Percentiles rank a stretch among this genome's conserved stretches.
Conservation (phyloP, 179 eudicot genomes). For the Beta macrorhiza region DNA sequence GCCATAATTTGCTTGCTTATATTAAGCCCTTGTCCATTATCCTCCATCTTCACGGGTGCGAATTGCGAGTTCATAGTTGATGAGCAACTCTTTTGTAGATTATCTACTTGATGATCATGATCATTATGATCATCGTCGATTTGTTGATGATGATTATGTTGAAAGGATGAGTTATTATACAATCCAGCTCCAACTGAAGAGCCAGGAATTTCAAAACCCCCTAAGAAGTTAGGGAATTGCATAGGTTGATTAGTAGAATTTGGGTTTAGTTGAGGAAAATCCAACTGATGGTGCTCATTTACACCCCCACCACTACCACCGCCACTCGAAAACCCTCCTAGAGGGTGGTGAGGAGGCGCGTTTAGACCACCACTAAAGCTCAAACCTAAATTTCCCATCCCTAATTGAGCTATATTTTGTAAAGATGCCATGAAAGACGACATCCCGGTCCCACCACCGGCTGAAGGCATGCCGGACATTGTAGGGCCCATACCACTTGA, state of each 20-base stretch:
- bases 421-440: constrained; percentile 39
- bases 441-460: constrained; percentile 25
- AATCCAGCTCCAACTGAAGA: constrained; percentile 19
- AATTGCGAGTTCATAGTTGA: constrained; percentile 20
- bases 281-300: constrained; percentile 17
- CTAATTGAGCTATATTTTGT: constrained; percentile 38
- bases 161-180: constrained; percentile 19
- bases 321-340: constrained; percentile 10
- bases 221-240: constrained; percentile 33
- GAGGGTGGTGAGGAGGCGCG: constrained; percentile 17
- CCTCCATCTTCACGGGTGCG: constrained; percentile 37
- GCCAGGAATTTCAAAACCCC: constrained; percentile 37
- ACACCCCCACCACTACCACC: background rate
- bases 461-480: constrained; percentile 7
- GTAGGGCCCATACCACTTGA: constrained; percentile 1
- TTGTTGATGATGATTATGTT: constrained; percentile 14
- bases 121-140: constrained; percentile 3
- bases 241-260: background rate
- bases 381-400: constrained; percentile 35
- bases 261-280: constrained; percentile 11
- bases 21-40: constrained; percentile 26
- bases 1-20: constrained; percentile 37
- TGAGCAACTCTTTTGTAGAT: constrained; percentile 16
- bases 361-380: constrained; percentile 28
- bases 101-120: background rate